Conservation (phyloP, 78 protist species). For the Cavenderia fasciculata region DNA sequence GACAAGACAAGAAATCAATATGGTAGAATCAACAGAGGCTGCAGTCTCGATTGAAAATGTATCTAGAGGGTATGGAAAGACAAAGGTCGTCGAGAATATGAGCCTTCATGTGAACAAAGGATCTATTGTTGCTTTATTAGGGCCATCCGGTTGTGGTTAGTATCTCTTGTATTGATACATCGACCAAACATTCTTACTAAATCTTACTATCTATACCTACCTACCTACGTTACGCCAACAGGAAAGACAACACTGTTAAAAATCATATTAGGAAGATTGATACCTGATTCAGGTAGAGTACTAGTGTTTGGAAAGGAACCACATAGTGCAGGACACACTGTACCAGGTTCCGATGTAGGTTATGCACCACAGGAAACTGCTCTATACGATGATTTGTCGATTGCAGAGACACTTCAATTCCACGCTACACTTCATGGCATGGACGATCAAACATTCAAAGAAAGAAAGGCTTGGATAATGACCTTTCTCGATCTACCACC, state of each 20-base stretch:
- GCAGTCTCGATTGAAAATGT: constrained; percentile 8
- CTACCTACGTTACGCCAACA: background rate
- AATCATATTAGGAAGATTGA: constrained; percentile 10
- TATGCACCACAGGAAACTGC: constrained; percentile 84
- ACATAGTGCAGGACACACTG: background rate
- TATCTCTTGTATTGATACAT: background rate
- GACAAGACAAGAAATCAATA: no score
- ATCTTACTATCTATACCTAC: background rate
- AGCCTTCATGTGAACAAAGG: constrained; percentile 17
- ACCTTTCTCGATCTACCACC: constrained; percentile 13
- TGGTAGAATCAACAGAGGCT: no score
- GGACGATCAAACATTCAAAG: background rate
- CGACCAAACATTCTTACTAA: background rate
- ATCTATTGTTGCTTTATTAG: constrained; percentile 61
- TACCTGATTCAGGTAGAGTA: constrained; percentile 43
- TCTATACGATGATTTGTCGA: constrained; percentile 58
- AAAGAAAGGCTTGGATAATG: constrained; percentile 4
- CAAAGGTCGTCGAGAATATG: constrained; percentile 20
- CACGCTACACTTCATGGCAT: constrained; percentile 44
- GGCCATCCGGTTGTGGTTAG: constrained; percentile 78
- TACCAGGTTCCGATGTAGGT: constrained; percentile 51
- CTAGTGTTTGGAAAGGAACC: constrained; percentile 58
- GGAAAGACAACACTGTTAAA: background rate
- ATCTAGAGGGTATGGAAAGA: constrained; percentile 38
- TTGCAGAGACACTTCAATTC: constrained; percentile 52